Conservation (phyloP, 2,329 filamentous ascomycete species). For the Penicillium sp. region DNA sequence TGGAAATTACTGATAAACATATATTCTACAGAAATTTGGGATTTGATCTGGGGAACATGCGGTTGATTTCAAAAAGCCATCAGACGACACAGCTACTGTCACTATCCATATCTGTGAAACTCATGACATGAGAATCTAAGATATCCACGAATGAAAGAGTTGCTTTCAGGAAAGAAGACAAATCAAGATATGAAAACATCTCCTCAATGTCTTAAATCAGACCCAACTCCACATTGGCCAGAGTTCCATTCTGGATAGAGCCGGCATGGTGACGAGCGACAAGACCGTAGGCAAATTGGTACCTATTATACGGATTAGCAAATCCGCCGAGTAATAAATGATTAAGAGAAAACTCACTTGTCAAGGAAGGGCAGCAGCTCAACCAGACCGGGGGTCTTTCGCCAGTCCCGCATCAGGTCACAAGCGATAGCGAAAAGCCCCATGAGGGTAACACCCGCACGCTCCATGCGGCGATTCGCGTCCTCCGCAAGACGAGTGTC, state of each 20-base stretch:
- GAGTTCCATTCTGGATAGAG: slow-evolving; percentile 63
- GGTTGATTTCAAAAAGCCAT: too few relatives aligned
- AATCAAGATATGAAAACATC: too few relatives aligned
- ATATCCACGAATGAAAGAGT: too few relatives aligned
- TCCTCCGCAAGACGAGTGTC: slow-evolving; percentile 53
- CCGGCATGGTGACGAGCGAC: slow-evolving; percentile 65
- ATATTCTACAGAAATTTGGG: slow-evolving; percentile 17
- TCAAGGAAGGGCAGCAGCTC: slow-evolving; percentile 68
- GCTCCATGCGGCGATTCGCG: slow-evolving; percentile 69
- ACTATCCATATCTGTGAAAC: too few relatives aligned
- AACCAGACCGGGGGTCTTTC: slow-evolving; percentile 57
- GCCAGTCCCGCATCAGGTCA: slow-evolving; percentile 75
- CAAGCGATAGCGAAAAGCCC: slow-evolving; percentile 66
- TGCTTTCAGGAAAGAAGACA: too few relatives aligned
- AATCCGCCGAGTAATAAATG: not conserved
- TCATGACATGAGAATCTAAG: too few relatives aligned
- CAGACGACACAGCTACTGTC: too few relatives aligned
- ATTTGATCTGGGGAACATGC: slow-evolving; percentile 20
- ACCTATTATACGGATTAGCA: slow-evolving; percentile 21
- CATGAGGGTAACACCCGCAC: slow-evolving; percentile 62
- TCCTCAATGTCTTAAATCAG: slow-evolving; percentile 18
- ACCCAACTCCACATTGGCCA: slow-evolving; percentile 58
- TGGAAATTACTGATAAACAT: slow-evolving; percentile 16
- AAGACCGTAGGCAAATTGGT: slow-evolving; percentile 64
- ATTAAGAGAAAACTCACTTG: slow-evolving; percentile 31